Conservation (phyloP, 495 filamentous ascomycete genomes). For the Thozetella sp. region DNA sequence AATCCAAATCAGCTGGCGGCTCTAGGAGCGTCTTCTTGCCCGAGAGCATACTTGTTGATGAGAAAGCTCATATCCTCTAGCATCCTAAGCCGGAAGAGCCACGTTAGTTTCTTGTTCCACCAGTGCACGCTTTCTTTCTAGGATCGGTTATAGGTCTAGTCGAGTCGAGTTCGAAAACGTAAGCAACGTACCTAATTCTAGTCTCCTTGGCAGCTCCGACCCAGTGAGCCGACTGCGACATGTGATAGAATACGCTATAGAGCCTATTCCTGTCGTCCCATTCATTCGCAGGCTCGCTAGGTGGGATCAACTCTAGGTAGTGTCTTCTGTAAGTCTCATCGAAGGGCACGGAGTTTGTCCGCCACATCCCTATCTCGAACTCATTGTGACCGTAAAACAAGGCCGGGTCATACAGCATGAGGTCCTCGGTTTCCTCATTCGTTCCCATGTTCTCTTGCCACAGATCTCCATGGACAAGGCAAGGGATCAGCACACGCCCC, state of each 20-base stretch:
- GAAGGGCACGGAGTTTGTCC: constrained; percentile 4
- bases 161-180: background rate
- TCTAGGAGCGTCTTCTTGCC: background rate
- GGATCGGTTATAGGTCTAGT: background rate
- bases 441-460: constrained; percentile 34
- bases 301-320: background rate
- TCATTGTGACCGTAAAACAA: constrained; percentile 45
- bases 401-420: constrained; percentile 39
- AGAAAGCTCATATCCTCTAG: background rate
- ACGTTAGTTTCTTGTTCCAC: too few relatives aligned
- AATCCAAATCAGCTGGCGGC: background rate
- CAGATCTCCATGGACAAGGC: constrained; percentile 35
- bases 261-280: background rate
- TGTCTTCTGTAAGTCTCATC: background rate
- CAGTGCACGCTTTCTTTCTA: too few relatives aligned
- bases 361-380: constrained; percentile 39
- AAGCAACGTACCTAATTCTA: background rate
- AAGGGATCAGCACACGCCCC: constrained; percentile 27
- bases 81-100: background rate
- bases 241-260: background rate
- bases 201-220: background rate
- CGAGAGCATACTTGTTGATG: background rate
- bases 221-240: background rate
- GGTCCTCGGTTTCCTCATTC: constrained; percentile 17
- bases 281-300: background rate